phyloP scores from a whole-genome alignment of 2,329 filamentous ascomycete species.

The Phyllosticta citribraziliensis region DNA sequence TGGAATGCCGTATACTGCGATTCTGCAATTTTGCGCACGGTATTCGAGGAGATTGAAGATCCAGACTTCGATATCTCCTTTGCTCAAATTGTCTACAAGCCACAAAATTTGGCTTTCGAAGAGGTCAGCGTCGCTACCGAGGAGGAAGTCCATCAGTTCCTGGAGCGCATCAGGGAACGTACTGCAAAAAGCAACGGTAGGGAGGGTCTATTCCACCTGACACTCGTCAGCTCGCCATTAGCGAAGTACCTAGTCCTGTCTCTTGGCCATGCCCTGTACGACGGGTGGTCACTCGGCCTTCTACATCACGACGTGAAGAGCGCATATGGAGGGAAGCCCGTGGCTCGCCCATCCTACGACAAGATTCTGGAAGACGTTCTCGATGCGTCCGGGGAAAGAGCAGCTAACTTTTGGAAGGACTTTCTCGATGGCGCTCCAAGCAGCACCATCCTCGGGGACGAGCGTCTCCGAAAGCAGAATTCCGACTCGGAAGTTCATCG shows the following conservation, averaged over 20 bases:
- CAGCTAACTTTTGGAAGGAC: conserved; percentile 59
- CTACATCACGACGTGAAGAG: conserved; percentile 60
- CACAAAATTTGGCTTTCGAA: conserved; percentile 26
- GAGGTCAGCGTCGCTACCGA: conserved; percentile 15
- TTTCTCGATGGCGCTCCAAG: conserved; percentile 46
- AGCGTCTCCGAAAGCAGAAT: conserved; percentile 9
- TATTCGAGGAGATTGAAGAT: conserved; percentile 58
- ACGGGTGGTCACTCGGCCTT: conserved; percentile 72
- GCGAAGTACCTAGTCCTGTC: conserved; percentile 50
- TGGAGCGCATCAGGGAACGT: conserved; percentile 29
- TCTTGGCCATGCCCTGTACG: conserved; percentile 79
- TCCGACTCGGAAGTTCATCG: conserved; percentile 26
- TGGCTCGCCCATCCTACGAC: conserved; percentile 40
- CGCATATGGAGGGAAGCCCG: conserved; percentile 47
- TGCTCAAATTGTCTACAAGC: conserved; percentile 44
- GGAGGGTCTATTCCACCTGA: conserved; percentile 27
- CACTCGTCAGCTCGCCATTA: conserved; percentile 23
- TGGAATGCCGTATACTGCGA: conserved; percentile 50
- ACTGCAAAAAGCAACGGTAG: conserved; percentile 8
- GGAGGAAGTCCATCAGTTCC: conserved; percentile 21
- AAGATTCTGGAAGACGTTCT: conserved; percentile 47
- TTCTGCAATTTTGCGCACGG: conserved; percentile 66
- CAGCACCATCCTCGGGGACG: not conserved
- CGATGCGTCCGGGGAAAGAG: conserved; percentile 36
- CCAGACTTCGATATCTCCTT: conserved; percentile 45